Conservation (phyloP, 139 green algal species). For the Asterochloris sp. region DNA sequence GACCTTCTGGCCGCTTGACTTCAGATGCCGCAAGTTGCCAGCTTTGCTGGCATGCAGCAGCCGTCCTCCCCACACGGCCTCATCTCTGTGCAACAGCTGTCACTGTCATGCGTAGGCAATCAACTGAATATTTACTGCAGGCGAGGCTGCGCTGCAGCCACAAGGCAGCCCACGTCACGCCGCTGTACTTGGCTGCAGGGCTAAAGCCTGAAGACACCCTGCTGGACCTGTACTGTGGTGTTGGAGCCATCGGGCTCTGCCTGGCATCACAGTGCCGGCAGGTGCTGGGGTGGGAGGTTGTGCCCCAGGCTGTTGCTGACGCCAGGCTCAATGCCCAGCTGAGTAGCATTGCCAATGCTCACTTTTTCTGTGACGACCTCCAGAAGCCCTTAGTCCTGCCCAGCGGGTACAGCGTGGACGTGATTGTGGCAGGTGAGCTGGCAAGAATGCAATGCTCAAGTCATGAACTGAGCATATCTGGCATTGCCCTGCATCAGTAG, state of each 20-base stretch:
- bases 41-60: no score
- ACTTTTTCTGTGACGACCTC: conserved; percentile 65
- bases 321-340: conserved; percentile 61
- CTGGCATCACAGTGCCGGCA: conserved; percentile 47
- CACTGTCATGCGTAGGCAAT: no score
- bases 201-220: conserved; percentile 38
- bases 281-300: conserved; percentile 60
- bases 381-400: conserved; percentile 10
- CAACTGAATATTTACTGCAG: no score
- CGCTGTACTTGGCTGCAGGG: neutral
- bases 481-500: no score
- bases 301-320: conserved; percentile 36
- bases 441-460: neutral
- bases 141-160: no score
- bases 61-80: no score
- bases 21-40: no score
- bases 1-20: neutral
- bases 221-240: conserved; percentile 90
- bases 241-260: conserved; percentile 76
- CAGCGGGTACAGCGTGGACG: conserved; percentile 21
- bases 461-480: no score
- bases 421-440: conserved; percentile 24
- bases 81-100: no score
- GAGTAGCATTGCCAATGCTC: conserved; percentile 75
- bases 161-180: no score